These are phyloP conservation scores for Fusarium sp. DNA, from an alignment of 2,329 filamentous ascomycete species.

Conservation along the genomic window DNA sequence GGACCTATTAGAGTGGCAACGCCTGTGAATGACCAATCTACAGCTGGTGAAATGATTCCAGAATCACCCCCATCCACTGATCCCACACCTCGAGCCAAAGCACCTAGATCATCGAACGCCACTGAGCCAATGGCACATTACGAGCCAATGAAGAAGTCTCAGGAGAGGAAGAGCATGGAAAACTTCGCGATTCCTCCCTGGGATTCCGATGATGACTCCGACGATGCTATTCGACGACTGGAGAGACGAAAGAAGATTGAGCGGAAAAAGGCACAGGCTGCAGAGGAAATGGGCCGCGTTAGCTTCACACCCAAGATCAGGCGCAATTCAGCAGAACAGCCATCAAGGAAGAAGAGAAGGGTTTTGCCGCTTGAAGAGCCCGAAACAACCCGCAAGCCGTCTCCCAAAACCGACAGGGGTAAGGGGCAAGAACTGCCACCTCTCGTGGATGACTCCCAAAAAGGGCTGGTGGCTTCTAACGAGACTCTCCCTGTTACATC, in stretches of 20 bases:
- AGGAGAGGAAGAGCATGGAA: conserved; percentile 50
- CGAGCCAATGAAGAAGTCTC: conserved; percentile 58
- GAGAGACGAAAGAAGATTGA: conserved; percentile 52
- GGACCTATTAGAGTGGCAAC: conserved; percentile 39
- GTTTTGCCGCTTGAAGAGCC: not conserved
- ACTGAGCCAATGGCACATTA: conserved; percentile 54
- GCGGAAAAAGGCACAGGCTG: conserved; percentile 52
- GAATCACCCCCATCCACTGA: conserved; percentile 49
- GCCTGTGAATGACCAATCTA: conserved; percentile 36
- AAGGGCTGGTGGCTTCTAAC: conserved; percentile 37
- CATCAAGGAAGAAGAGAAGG: conserved; percentile 44
- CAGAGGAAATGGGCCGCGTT: conserved; percentile 54
- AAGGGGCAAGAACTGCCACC: conserved; percentile 29
- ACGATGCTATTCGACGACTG: conserved; percentile 46
- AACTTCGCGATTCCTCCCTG: conserved; percentile 38
- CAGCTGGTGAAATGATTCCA: conserved; percentile 47
- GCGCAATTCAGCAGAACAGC: conserved; percentile 34
- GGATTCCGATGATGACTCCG: conserved; percentile 48
- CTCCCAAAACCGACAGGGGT: not conserved
- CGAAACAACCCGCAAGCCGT: not conserved
- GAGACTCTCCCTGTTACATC: conserved; percentile 42
- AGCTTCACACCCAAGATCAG: conserved; percentile 45
- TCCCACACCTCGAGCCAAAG: conserved; percentile 31
- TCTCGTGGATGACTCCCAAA: conserved; percentile 41
- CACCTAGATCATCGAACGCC: conserved; percentile 33